Evolutionary conservation across 2,329 filamentous ascomycete species (phyloP).

Genomic region (Microsporum audouinii): DNA sequence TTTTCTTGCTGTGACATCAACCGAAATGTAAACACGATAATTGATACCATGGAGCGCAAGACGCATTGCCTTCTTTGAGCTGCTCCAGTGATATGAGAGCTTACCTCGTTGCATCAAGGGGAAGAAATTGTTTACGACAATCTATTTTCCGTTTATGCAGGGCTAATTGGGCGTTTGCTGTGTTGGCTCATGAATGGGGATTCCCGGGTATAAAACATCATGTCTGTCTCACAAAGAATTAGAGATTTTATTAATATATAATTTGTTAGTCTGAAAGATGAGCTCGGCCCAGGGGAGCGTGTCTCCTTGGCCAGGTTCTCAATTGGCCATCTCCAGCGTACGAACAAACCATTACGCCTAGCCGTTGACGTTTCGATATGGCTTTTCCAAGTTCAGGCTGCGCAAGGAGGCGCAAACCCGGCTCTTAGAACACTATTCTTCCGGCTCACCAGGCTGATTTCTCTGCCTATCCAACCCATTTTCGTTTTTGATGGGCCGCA

Average conservation of each 20-base stretch:
- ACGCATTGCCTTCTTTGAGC: not conserved
- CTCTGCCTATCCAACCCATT: conserved; percentile 68
- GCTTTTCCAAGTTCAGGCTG: conserved; percentile 86
- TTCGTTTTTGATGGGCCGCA: conserved; percentile 85
- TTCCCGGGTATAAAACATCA: conserved; percentile 31
- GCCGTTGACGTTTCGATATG: conserved; percentile 95
- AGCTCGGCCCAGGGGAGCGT: conserved; percentile 70
- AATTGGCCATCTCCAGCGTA: conserved; percentile 60
- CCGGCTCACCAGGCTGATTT: conserved; percentile 65
- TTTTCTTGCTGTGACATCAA: not conserved
- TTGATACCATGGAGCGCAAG: not conserved
- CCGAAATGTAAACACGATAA: not conserved
- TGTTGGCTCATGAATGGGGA: conserved; percentile 27
- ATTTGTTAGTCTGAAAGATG: conserved; percentile 56
- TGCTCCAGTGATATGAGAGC: not conserved
- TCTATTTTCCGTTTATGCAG: not conserved
- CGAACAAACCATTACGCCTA: conserved; percentile 63
- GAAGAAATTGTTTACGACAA: too few species aligned
- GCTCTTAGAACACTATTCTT: conserved; percentile 88
- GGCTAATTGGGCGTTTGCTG: not conserved
- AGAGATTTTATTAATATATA: not conserved
- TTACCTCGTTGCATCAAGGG: not conserved
- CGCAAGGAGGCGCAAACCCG: conserved; percentile 76
- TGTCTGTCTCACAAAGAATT: not conserved
- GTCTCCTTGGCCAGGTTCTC: conserved; percentile 74